Evolutionary conservation across 2,329 filamentous ascomycete genomes (phyloP), one percentile per base, ranked within the genome.

Genomic region (Exophiala lecanii-corni): DNA sequence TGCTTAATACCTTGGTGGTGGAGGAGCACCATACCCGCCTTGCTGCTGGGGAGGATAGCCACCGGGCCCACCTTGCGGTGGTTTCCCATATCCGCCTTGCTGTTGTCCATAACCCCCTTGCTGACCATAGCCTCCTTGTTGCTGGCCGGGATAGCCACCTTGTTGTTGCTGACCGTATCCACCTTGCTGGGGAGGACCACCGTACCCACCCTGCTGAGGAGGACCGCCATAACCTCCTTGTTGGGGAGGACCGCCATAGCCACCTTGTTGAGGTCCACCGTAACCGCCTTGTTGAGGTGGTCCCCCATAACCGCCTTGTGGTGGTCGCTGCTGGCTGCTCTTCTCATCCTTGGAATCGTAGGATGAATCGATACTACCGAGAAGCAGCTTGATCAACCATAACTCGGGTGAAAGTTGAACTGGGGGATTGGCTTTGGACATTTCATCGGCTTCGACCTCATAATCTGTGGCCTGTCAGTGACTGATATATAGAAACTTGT

Each of bases 281-380:
- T 59, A 57, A 39, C 60, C 58, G 15, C 65, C 63, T 23, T 61
- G 57, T 17, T 37, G 39, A 19, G 60, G 57, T 41, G 63, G 61
- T 40, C 55, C 59, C 28, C 49, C 47, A 23, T 45, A 49, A 19
- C 47, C 42, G 19, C 40, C 34, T 13, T 37, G 45, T 18, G 44
- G 49, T 45, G 45, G 51, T 23, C 61, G 47, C 17, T 61, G 61
- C 17, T 61, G 62, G 49, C 66, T 66, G 4, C 62, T 60, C 60
- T 78, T 78, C 62, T 83, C 80, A 51, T 83, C 79, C 60, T 82
- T 79, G 54, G 70, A 73, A 52, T 83, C 79, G 53, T 83, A 83
- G 15, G 76, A 78, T 17, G 73, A 68, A 56, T 84, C 81, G 57
- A 84, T 81, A 26, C 79, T 75, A 47, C 81, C 81, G 18, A 84